Conservation (phyloP, 2,329 filamentous ascomycete species). For the Fusarium odoratissimum region DNA sequence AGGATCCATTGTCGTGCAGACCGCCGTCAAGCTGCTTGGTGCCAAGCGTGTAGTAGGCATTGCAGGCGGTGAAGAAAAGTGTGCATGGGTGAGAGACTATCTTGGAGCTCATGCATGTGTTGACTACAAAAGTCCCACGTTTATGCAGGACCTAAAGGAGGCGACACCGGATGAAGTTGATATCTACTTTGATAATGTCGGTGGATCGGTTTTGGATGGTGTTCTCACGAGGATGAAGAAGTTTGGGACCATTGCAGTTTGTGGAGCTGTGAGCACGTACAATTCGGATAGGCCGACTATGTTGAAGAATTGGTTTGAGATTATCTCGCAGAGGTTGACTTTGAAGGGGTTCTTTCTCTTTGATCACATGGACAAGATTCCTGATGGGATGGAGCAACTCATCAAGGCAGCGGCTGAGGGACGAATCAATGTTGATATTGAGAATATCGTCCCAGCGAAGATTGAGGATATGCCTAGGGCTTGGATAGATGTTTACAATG, state of each 20-base stretch:
- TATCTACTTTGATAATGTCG: slow-evolving; percentile 19
- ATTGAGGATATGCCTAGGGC: slow-evolving; percentile 28
- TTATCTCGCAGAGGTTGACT: neutral
- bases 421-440: slow-evolving; percentile 10
- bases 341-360: slow-evolving; percentile 4
- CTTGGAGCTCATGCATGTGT: slow-evolving; percentile 26
- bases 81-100: slow-evolving; percentile 28
- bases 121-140: slow-evolving; percentile 26
- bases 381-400: neutral
- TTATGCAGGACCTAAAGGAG: neutral
- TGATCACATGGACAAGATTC: slow-evolving; percentile 13
- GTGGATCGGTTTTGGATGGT: neutral
- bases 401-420: slow-evolving; percentile 1
- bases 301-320: slow-evolving; percentile 12
- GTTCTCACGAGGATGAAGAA: slow-evolving; percentile 12
- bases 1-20: slow-evolving; percentile 12
- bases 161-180: slow-evolving; percentile 7
- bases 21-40: slow-evolving; percentile 28
- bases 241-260: neutral
- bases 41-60: slow-evolving; percentile 35
- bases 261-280: neutral
- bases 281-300: neutral
- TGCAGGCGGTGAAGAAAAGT: slow-evolving; percentile 35
- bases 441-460: neutral
- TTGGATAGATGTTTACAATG: slow-evolving; percentile 20